These are phyloP conservation scores for Trametes villosa DNA, from an alignment of 768 basidiomycete genomes.

Conservation along the genomic window DNA sequence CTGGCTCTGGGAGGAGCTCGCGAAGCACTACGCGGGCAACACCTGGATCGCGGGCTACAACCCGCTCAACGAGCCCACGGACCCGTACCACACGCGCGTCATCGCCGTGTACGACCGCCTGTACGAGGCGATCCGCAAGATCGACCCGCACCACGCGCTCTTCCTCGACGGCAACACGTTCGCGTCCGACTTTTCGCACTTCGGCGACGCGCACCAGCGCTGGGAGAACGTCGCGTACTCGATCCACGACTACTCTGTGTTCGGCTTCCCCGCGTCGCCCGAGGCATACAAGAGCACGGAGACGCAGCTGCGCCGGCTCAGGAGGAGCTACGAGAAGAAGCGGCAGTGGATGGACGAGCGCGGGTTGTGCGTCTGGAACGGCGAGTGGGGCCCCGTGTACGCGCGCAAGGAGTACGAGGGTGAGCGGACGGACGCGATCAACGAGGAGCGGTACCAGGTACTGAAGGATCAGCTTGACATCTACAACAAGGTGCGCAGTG, in stretches of 20 bases:
- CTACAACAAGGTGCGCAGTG: conserved; percentile 61
- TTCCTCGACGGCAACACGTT: conserved; percentile 88
- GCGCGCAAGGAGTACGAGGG: conserved; percentile 59
- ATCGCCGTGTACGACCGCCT: conserved; percentile 69
- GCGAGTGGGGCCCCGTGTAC: conserved; percentile 88
- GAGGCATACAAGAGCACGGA: conserved; percentile 58
- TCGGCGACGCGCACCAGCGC: conserved; percentile 56
- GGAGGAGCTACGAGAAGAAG: conserved; percentile 72
- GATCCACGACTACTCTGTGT: conserved; percentile 80
- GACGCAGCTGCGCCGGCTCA: conserved; percentile 56
- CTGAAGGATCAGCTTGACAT: conserved; percentile 76
- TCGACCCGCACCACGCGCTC: conserved; percentile 72
- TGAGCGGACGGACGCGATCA: conserved; percentile 64
- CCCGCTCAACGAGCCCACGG: conserved; percentile 83
- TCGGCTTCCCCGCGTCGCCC: conserved; percentile 68
- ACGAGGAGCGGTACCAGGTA: conserved; percentile 66
- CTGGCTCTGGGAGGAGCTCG: conserved; percentile 79
- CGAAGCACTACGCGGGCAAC: conserved; percentile 74
- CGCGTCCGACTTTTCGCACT: conserved; percentile 75
- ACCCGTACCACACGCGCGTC: conserved; percentile 65
- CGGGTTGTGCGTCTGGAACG: conserved; percentile 75
- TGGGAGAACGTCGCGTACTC: conserved; percentile 79
- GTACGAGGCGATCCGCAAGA: conserved; percentile 67
- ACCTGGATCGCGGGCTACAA: conserved; percentile 86
- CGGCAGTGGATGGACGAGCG: conserved; percentile 75